These are phyloP conservation scores for Nemania serpens DNA, from an alignment of 2,329 filamentous ascomycete species.

Conservation along the genomic window DNA sequence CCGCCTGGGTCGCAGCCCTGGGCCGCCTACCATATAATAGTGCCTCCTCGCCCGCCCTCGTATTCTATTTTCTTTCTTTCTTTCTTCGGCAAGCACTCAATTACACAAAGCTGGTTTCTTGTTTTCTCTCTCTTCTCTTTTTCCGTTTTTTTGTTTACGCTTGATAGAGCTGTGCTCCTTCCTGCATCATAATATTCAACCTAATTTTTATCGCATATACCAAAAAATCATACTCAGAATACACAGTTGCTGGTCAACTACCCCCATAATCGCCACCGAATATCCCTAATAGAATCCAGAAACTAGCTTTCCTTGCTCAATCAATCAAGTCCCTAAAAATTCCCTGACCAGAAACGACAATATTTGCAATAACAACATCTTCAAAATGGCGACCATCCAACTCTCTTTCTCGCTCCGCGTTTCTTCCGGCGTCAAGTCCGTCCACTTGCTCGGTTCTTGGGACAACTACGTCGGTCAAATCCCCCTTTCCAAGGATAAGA, in stretches of 20 bases:
- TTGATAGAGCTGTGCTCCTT: constrained; percentile 61
- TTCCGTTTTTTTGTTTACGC: constrained; percentile 57
- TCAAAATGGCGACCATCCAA: constrained; percentile 86
- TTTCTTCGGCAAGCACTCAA: constrained; percentile 71
- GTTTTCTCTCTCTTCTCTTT: constrained; percentile 54
- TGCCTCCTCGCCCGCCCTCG: constrained; percentile 44
- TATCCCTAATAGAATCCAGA: constrained; percentile 51
- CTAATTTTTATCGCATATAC: constrained; percentile 29
- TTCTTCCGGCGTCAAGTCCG: constrained; percentile 94
- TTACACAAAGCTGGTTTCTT: constrained; percentile 57
- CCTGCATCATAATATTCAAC: constrained; percentile 41
- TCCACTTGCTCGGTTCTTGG: constrained; percentile 97
- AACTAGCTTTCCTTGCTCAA: constrained; percentile 63
- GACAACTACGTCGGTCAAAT: constrained; percentile 96
- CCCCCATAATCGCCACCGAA: constrained; percentile 46
- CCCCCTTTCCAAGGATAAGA: constrained; percentile 87
- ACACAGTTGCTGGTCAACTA: constrained; percentile 57
- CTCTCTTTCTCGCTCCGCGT: constrained; percentile 96
- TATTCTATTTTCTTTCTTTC: constrained; percentile 51
- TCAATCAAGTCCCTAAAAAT: constrained; percentile 50
- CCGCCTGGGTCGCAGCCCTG: constrained; percentile 38
- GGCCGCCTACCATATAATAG: constrained; percentile 49
- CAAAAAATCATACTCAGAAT: constrained; percentile 45
- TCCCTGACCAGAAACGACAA: constrained; percentile 44
- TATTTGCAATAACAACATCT: constrained; percentile 46